Base-by-base conservation (phyloP, 2,329 filamentous ascomycete species). In the Cyphellophora europaea region DNA sequence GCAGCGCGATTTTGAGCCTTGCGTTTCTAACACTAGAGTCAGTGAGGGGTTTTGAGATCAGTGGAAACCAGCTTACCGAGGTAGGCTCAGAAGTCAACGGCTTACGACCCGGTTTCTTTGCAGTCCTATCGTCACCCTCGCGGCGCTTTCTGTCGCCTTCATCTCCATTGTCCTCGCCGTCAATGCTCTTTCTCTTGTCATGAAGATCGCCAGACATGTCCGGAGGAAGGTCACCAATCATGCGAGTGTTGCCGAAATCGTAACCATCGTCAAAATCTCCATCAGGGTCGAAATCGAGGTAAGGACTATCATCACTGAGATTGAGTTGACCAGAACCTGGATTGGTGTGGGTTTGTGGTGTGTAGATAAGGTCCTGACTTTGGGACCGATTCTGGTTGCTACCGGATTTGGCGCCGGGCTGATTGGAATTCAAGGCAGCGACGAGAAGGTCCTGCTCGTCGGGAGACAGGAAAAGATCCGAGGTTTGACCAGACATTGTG, bases 51-150 rank as follows among this genome's bases (percentile, higher is more conserved):
- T 4, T 13, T 28, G 27, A 21, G 39, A 10, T 32, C 19, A 30
- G n/a, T 19, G 14, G 28, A 29, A 25, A 5, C 21, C 40, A 76
- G 15, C 88, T 67, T 78, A 96, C 89, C 48, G 88, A 91, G 49
- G 84, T 96, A 15, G 91, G 91, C 60, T 96, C 91, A 14, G 85
- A 93, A 31, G 86, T 96, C 52, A 96, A 69, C 13, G 89, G 91
- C 69, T 98, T 98, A 44, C 91, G 77, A 33, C 91, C 91, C 4
- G 91, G 89, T 65, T 96, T 98, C 75, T 96, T 96, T 15, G 85
- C 77, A 28, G 79, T 71, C 62, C 91, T 94, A 29, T 88, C 85
- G 37, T 86, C 79, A 39, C 80, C 77, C 60, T 93, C 87, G 41
- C 83, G 76, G 45, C 86, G 75, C 66, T 88, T 91, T 8, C 21